Percentiles rank a stretch among this genome's conserved stretches.
phyloP scores from a whole-genome alignment of 768 basidiomycete species.

The Ramaria rubella region DNA sequence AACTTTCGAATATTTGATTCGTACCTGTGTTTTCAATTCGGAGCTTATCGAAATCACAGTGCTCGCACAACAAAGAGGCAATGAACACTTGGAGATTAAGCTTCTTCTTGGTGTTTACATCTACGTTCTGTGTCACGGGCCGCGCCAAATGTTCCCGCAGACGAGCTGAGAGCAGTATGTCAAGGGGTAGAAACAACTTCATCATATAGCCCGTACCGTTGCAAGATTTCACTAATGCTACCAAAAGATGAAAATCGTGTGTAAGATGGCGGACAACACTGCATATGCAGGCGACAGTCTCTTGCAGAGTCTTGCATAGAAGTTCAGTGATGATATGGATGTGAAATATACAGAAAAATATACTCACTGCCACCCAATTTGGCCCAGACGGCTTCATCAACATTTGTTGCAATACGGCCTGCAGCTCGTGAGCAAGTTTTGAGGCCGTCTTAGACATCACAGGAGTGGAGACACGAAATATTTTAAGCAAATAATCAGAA shows the following conservation, averaged over 20 bases:
- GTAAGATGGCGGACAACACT: constrained; percentile 79
- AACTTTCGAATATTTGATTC: constrained; percentile 21
- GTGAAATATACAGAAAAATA: constrained; percentile 2
- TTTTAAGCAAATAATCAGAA: constrained; percentile 81
- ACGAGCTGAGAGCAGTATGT: constrained; percentile 39
- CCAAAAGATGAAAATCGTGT: constrained; percentile 72
- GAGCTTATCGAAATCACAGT: constrained; percentile 81
- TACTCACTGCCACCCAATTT: constrained; percentile 57
- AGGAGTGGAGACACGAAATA: constrained; percentile 80
- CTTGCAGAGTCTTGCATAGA: constrained; percentile 65
- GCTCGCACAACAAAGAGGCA: constrained; percentile 76
- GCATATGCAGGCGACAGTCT: constrained; percentile 89
- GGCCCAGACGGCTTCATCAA: constrained; percentile 74
- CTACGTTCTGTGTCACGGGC: constrained; percentile 34
- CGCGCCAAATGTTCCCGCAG: constrained; percentile 51
- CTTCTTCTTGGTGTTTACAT: constrained; percentile 19
- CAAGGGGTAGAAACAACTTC: background rate
- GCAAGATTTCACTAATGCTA: constrained; percentile 79
- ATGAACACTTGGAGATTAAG: constrained; percentile 76
- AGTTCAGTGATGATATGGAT: background rate
- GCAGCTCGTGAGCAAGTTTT: constrained; percentile 84
- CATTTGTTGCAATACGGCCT: constrained; percentile 80
- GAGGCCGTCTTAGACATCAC: constrained; percentile 84
- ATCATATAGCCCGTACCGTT: constrained; percentile 48
- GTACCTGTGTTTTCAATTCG: constrained; percentile 54